phyloP scores from a whole-genome alignment of 805 yeast species.

The Diddensiella santjacobensis region DNA sequence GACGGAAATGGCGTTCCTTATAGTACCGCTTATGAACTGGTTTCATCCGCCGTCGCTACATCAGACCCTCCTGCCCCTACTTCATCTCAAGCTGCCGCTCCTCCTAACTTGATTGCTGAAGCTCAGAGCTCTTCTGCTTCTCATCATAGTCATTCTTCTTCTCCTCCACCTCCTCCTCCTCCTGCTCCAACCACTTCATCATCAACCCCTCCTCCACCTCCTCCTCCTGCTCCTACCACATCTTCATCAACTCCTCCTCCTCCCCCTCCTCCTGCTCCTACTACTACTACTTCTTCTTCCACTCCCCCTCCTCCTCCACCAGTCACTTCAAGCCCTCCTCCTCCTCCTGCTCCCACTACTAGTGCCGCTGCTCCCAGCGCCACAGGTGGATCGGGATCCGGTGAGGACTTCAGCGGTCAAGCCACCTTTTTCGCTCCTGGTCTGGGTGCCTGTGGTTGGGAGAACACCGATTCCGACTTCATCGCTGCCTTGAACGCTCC shows the following conservation, averaged over 20 bases:
- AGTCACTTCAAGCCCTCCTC: slow-evolving; percentile 10
- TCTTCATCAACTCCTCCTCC: slow-evolving; percentile 17
- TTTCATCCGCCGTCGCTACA: slow-evolving; percentile 20
- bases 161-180: slow-evolving; percentile 15
- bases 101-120: neutral
- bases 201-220: slow-evolving; percentile 16
- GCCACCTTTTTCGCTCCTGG: slow-evolving; percentile 27
- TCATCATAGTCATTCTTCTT: slow-evolving; percentile 6
- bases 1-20: slow-evolving; percentile 26
- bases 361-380: slow-evolving; percentile 16
- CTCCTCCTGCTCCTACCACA: slow-evolving; percentile 15
- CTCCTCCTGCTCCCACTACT: slow-evolving; percentile 11
- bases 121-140: neutral
- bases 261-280: slow-evolving; percentile 10
- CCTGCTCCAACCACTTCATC: slow-evolving; percentile 8
- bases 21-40: slow-evolving; percentile 22
- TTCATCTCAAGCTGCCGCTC: slow-evolving; percentile 11
- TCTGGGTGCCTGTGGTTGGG: slow-evolving; percentile 54
- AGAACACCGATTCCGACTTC: slow-evolving; percentile 43
- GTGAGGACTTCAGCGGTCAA: slow-evolving; percentile 25
- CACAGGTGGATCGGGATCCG: slow-evolving; percentile 23
- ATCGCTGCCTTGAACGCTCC: slow-evolving; percentile 47
- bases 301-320: slow-evolving; percentile 17
- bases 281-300: slow-evolving; percentile 9
- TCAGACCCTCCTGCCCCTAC: slow-evolving; percentile 17